Evolutionary conservation across 495 filamentous ascomycete species (phyloP).

Genomic region (Neurospora pannonica): DNA sequence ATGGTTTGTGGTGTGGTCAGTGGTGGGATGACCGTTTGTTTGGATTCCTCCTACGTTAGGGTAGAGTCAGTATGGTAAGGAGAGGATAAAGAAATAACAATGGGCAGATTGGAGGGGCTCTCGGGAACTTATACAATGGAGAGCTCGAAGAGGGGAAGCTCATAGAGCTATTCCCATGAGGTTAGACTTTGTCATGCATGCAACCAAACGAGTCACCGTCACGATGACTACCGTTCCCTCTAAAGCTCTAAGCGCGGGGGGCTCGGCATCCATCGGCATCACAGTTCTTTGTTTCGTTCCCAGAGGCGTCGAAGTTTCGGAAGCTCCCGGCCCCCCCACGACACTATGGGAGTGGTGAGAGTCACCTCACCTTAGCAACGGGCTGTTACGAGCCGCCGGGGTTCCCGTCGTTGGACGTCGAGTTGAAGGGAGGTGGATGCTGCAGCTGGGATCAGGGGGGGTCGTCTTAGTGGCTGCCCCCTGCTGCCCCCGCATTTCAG

Average conservation of each 20-base stretch:
- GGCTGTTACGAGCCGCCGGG: not conserved
- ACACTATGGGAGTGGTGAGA: not conserved
- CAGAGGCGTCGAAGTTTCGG: not conserved
- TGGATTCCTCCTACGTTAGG: not conserved
- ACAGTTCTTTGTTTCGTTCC: not conserved
- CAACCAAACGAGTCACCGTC: not conserved
- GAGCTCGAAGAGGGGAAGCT: not conserved
- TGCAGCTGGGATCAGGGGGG: not conserved
- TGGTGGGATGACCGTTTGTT: not conserved
- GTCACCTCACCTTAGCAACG: not conserved
- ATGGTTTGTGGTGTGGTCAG: not conserved
- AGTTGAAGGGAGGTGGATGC: not conserved
- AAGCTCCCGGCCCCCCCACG: not conserved
- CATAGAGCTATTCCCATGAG: not conserved
- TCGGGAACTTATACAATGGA: no score
- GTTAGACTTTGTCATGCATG: not conserved
- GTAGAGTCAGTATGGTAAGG: not conserved
- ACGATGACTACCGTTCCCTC: not conserved
- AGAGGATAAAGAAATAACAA: not conserved
- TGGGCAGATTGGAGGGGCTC: not conserved
- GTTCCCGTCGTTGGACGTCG: not conserved
- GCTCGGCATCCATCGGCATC: not conserved
- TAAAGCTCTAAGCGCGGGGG: not conserved
- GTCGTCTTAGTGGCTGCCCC: not conserved
- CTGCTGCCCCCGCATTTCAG: not conserved